Conservation (phyloP, 1,139 yeast species). For the Pichia sp. region DNA sequence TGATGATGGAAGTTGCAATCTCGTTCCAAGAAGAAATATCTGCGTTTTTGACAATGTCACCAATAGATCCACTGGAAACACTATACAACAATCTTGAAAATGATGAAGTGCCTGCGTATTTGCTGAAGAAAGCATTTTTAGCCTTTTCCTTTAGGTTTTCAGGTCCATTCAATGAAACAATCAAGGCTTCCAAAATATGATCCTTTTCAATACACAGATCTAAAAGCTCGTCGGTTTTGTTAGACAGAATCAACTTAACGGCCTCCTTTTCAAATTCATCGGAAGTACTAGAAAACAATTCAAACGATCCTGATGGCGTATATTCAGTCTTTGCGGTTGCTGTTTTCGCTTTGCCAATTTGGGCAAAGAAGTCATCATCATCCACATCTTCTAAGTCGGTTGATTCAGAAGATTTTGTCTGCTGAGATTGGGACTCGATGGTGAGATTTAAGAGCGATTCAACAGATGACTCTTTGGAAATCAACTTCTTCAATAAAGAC, state of each 20-base stretch:
- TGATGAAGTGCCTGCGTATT: constrained; percentile 42
- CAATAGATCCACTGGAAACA: constrained; percentile 48
- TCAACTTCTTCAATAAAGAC: constrained; percentile 56
- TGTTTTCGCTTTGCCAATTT: constrained; percentile 27
- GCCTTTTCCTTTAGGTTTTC: constrained; percentile 58
- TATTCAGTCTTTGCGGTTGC: constrained; percentile 12
- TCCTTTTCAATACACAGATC: constrained; percentile 56
- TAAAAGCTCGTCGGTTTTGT: constrained; percentile 63
- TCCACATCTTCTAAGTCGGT: constrained; percentile 16
- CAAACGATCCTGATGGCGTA: constrained; percentile 41
- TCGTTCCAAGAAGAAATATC: constrained; percentile 77
- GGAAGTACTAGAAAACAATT: constrained; percentile 19
- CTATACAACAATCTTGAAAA: constrained; percentile 70
- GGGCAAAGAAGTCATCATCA: constrained; percentile 40
- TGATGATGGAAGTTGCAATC: constrained; percentile 61
- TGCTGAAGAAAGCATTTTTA: constrained; percentile 59
- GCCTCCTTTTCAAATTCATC: constrained; percentile 36
- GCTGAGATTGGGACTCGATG: background rate
- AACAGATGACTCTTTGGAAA: constrained; percentile 42
- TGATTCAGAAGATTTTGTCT: constrained; percentile 11
- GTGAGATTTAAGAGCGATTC: constrained; percentile 42
- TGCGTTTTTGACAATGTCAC: constrained; percentile 72
- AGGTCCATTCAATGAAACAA: constrained; percentile 70
- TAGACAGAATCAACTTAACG: constrained; percentile 50
- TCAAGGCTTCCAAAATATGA: constrained; percentile 67